A percentile compares a stretch with the other conserved stretches of the same genome.
Conservation (phyloP, 2,329 filamentous ascomycete genomes). For the Trichoderma polysporum region DNA sequence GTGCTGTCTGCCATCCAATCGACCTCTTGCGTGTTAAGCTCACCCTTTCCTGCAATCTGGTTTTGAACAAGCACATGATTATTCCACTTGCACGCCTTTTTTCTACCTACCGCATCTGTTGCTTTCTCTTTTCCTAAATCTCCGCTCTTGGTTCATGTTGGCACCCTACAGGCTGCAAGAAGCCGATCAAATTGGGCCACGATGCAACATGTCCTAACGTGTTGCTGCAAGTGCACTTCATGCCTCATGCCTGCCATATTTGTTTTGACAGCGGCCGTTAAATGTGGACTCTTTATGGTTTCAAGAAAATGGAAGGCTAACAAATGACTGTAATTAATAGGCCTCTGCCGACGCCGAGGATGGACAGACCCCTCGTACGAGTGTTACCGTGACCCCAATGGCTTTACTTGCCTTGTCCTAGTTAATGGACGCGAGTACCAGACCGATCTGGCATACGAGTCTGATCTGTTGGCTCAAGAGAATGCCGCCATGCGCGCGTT, state of each 20-base stretch:
- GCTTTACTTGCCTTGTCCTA: conserved; percentile 85
- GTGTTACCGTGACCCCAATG: conserved; percentile 69
- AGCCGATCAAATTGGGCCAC: conserved; percentile 33
- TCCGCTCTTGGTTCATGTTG: background rate
- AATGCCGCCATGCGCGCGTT: conserved; percentile 95
- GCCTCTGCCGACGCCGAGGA: conserved; percentile 89
- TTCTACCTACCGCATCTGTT: background rate
- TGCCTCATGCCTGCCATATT: background rate
- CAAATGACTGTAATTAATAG: conserved; percentile 47
- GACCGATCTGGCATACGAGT: conserved; percentile 81
- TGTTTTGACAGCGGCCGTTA: background rate
- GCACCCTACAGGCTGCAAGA: conserved; percentile 11
- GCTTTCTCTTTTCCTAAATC: background rate
- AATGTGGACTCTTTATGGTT: background rate
- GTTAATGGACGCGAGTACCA: conserved; percentile 97
- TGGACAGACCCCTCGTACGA: conserved; percentile 92
- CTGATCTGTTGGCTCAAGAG: conserved; percentile 80
- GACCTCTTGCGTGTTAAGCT: background rate
- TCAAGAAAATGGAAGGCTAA: conserved; percentile 2
- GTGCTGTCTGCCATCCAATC: background rate
- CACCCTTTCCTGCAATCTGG: background rate
- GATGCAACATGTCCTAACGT: conserved; percentile 32
- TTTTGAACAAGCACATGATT: background rate
- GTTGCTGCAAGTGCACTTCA: background rate
- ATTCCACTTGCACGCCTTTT: background rate